Percentiles rank a stretch among this genome's conserved stretches.
Evolutionary conservation across 1,284 basidiomycete genomes (phyloP).

Genomic region (Prillingera fragicola): DNA sequence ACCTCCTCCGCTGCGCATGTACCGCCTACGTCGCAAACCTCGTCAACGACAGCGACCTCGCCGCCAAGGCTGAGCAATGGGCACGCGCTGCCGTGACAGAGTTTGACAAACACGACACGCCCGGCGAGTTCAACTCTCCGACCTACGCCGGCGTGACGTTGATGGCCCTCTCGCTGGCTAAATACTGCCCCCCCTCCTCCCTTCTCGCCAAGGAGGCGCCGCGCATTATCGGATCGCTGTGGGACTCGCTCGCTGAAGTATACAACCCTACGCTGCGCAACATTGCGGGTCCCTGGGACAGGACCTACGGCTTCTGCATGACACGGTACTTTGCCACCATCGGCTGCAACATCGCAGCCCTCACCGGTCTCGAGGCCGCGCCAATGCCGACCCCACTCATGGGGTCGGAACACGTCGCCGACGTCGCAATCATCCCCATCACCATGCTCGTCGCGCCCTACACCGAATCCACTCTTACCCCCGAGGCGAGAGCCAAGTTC

Average conservation of each 20-base stretch:
- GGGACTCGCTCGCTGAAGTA: conserved; percentile 14
- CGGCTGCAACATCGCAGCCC: conserved; percentile 8
- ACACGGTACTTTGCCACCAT: conserved; percentile 19
- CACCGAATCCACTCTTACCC: conserved; percentile 9
- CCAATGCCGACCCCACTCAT: conserved; percentile 16
- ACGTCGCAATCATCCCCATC: conserved; percentile 16
- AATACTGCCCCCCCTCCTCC: conserved; percentile 11
- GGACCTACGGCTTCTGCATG: conserved; percentile 19
- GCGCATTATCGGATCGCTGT: conserved; percentile 7
- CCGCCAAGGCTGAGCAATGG: conserved; percentile 9
- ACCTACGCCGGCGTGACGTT: conserved; percentile 23
- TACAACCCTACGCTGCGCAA: conserved; percentile 21
- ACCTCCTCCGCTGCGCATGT: conserved; percentile 14
- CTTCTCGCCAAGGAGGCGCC: conserved; percentile 9
- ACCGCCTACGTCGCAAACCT: conserved; percentile 9
- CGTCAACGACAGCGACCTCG: conserved; percentile 7
- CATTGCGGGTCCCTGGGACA: conserved; percentile 21
- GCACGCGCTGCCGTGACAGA: conserved; percentile 6
- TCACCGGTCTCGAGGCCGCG: background rate
- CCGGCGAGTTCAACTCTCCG: conserved; percentile 19
- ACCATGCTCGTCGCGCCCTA: conserved; percentile 17
- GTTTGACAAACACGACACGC: conserved; percentile 12
- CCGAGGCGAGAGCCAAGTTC: conserved; percentile 4
- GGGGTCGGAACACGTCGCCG: conserved; percentile 15
- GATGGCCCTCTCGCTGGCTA: conserved; percentile 12